Evolutionary conservation across 495 filamentous ascomycete species (phyloP).

Genomic region (Penicillium flavigenum): DNA sequence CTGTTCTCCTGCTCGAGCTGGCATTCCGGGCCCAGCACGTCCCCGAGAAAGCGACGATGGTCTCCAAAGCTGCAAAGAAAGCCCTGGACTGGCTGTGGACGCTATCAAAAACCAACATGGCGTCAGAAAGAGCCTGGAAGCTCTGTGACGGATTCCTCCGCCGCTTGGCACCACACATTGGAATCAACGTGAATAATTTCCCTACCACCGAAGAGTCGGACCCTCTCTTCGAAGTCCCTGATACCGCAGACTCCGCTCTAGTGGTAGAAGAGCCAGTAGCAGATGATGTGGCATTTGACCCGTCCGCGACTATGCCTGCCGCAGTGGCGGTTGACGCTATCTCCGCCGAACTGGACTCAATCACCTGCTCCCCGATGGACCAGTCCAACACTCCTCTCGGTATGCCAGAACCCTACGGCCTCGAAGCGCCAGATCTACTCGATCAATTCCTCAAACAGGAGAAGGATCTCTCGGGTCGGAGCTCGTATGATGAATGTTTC

Average conservation of each 20-base stretch:
- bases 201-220: constrained; percentile 26
- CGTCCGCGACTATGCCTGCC: constrained; percentile 14
- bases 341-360: constrained; percentile 28
- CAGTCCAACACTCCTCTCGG: constrained; percentile 21
- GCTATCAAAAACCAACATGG: constrained; percentile 46
- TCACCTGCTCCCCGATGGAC: constrained; percentile 32
- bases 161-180: constrained; percentile 41
- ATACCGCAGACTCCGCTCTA: constrained; percentile 9
- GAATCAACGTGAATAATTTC: constrained; percentile 30
- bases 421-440: constrained; percentile 30
- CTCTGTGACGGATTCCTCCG: constrained; percentile 50
- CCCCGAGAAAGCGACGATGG: constrained; percentile 50
- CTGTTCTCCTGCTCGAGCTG: constrained; percentile 59
- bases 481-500: constrained; percentile 36
- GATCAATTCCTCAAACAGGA: constrained; percentile 28
- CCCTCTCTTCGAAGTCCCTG: constrained; percentile 22
- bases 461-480: constrained; percentile 19
- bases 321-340: constrained; percentile 20
- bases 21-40: constrained; percentile 54
- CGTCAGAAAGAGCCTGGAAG: constrained; percentile 52
- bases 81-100: constrained; percentile 53
- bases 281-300: constrained; percentile 25
- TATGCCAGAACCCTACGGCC: constrained; percentile 17
- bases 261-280: constrained; percentile 10
- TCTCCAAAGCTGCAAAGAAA: constrained; percentile 55